phyloP scores from a whole-genome alignment of 2,329 filamentous ascomycete species.

The Verticillium longisporum region DNA sequence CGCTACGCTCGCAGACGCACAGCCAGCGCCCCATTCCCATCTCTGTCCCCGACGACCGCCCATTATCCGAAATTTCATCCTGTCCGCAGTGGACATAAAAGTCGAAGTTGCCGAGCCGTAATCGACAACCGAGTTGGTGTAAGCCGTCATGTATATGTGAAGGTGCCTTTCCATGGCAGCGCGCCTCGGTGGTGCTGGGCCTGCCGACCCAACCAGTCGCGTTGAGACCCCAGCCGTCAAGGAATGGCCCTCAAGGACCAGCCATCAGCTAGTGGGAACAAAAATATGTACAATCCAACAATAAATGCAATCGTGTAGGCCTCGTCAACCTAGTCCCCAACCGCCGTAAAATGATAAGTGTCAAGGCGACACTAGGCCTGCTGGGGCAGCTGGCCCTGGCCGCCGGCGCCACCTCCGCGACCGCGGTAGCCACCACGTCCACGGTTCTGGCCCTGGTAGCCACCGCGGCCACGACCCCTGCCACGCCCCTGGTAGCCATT shows the following conservation, averaged over 20 bases:
- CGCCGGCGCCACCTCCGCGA: constrained; percentile 6
- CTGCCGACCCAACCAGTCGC: constrained; percentile 11
- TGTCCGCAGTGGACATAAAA: neutral
- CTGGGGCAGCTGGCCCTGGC: constrained; percentile 21
- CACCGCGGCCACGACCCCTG: constrained; percentile 16
- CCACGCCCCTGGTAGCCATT: constrained; percentile 23
- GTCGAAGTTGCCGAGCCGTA: neutral
- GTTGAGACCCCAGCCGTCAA: constrained; percentile 1
- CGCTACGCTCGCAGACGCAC: neutral
- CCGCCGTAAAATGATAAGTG: constrained; percentile 5
- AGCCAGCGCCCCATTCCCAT: neutral
- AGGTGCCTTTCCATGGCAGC: constrained; percentile 7
- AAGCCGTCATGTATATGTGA: constrained; percentile 11
- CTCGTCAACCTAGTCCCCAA: constrained; percentile 1
- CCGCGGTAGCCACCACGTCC: constrained; percentile 15
- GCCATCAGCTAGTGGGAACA: constrained; percentile 3
- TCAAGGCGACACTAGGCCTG: constrained; percentile 15
- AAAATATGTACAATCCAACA: constrained; percentile 16
- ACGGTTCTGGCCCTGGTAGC: constrained; percentile 13
- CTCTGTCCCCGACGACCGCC: neutral
- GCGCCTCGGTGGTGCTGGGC: constrained; percentile 2
- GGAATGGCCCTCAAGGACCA: neutral
- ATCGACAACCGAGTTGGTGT: constrained; percentile 5
- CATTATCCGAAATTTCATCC: neutral
- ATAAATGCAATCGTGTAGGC: constrained; percentile 1